These are phyloP conservation scores for Tetradesmus lagerheimii DNA, from an alignment of 139 green algal species.

Conservation along the genomic window DNA sequence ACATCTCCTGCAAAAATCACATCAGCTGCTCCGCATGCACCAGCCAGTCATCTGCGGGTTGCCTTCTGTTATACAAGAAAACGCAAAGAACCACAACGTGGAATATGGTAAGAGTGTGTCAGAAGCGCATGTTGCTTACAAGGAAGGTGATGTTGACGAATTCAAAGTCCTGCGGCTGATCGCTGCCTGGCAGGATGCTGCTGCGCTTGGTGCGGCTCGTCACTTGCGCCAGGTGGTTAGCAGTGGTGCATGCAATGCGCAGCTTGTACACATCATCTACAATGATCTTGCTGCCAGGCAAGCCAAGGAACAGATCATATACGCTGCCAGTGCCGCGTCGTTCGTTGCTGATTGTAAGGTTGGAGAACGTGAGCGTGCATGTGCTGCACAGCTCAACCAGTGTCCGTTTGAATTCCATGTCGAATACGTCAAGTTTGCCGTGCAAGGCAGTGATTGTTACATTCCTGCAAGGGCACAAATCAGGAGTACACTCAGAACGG, in stretches of 20 bases:
- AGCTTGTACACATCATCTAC: background rate
- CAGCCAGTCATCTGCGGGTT: too few species aligned
- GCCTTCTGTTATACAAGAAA: too few species aligned
- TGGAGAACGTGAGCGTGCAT: background rate
- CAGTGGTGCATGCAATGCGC: background rate
- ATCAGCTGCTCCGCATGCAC: too few species aligned
- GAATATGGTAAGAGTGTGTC: too few species aligned
- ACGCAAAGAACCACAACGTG: too few species aligned
- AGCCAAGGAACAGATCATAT: background rate
- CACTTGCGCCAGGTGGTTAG: background rate
- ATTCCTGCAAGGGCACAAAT: background rate
- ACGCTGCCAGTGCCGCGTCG: background rate
- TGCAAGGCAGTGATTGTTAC: background rate
- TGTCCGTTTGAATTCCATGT: background rate
- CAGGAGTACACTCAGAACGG: too few species aligned
- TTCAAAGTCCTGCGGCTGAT: background rate
- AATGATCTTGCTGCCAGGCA: background rate
- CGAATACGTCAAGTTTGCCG: background rate
- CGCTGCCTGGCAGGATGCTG: background rate
- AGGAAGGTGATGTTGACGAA: background rate
- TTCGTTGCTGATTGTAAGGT: background rate
- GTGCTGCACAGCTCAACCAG: background rate
- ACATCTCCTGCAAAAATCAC: too few species aligned
- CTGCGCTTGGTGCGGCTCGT: background rate
- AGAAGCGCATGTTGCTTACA: background rate